Evolutionary conservation across 148 eudicot genomes (phyloP), one percentile per base, ranked within the genome.

Genomic region (Camellia granthamiana): DNA sequence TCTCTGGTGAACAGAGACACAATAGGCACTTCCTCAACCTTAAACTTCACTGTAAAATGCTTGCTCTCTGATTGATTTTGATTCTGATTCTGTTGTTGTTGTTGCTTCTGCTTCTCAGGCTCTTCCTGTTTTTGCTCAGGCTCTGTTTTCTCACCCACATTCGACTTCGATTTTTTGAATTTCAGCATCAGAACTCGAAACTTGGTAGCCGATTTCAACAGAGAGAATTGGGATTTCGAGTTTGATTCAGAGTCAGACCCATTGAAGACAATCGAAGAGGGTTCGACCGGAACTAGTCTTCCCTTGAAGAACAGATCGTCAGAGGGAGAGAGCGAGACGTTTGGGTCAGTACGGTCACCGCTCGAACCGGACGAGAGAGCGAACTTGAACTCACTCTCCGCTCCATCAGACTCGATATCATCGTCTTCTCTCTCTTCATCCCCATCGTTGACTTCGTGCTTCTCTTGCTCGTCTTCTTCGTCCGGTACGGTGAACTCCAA

Each of bases 131-230:
- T 61, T 44, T 2, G 71, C 59, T 62, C 64, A 7, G n/a, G 41
- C 21, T 7, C 59, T 1, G 54, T 55, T 51, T 74, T 77, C 72
- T 61, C 80, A 5, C 42, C 54, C 6, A 15, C 77, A 23, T 16
- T 76, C 0, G 86, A 69, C 55, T 85, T 90, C 7, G 90, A 84
- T 68, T 88, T 93, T 71, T 93, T 93, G 6, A 93, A 74, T 74
- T 92, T 90, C 65, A 90, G 72, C 94, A 96, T 83, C 19, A 92
- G 84, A 3, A 95, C 90, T 7, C 94, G 83, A 43, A 95, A 82
- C 77, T 88, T 93, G 0, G 93, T 76, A 0, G 97, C 94, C 0
- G 94, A 87, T 72, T 87, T 86, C 6, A 84, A 16, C 46, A 90
- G 83, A 7, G 90, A 82, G 75, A 86, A 64, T 51, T 81, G 86